Conservation (phyloP, 2,329 filamentous ascomycete genomes). For the Blastomyces parvus region DNA sequence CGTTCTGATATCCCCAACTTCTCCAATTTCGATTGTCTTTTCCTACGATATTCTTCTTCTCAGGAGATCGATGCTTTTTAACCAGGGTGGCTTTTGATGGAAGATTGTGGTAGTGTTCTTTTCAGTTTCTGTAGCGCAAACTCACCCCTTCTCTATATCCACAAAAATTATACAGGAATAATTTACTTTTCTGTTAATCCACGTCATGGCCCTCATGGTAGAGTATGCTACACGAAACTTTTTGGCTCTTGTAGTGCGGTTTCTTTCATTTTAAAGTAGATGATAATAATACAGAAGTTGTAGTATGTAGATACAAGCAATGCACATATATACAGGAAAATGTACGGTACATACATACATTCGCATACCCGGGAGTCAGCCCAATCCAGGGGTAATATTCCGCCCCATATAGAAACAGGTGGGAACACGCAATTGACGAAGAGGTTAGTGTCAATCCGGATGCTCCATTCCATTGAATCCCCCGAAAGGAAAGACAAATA, state of each 20-base stretch:
- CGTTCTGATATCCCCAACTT: neutral
- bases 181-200: neutral
- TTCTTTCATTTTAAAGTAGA: neutral
- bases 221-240: too few relatives aligned
- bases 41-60: neutral
- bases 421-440: neutral
- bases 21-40: neutral
- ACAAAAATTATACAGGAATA: neutral
- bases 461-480: neutral
- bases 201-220: neutral
- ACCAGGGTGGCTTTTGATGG: neutral
- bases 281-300: too few relatives aligned
- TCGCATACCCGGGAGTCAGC: neutral
- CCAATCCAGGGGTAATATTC: neutral
- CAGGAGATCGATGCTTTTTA: slow-evolving; percentile 3
- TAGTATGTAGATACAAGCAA: too few relatives aligned
- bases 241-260: neutral
- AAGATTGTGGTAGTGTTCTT: neutral
- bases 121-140: neutral
- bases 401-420: neutral
- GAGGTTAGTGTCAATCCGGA: neutral
- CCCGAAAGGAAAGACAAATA: neutral
- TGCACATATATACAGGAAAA: neutral
- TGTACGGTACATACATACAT: neutral
- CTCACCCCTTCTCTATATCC: neutral